These are phyloP conservation scores for Neoboletus subvelutipes DNA, from an alignment of 768 basidiomycete species.

Conservation along the genomic window DNA sequence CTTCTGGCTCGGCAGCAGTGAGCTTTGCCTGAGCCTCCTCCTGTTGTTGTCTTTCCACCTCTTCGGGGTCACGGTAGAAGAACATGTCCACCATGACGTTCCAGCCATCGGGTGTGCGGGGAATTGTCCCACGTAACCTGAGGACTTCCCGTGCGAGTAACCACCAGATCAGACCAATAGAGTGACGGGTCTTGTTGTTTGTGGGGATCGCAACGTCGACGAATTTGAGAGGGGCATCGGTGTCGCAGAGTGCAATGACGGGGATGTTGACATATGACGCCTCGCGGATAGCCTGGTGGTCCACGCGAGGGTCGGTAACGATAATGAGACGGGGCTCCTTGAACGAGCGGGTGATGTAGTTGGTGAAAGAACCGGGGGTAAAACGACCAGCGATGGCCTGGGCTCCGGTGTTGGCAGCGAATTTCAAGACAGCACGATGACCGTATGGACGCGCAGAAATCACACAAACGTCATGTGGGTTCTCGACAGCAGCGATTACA, in stretches of 20 bases:
- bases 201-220: conserved; percentile 98
- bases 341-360: conserved; percentile 99
- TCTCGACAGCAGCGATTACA: conserved; percentile 95
- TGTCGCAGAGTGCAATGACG: conserved; percentile 98
- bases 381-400: conserved; percentile 99
- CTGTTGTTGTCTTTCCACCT: conserved; percentile 96
- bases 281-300: conserved; percentile 99
- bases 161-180: conserved; percentile 98
- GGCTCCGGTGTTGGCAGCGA: conserved; percentile 95
- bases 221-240: conserved; percentile 95
- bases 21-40: conserved; percentile 88
- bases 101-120: conserved; percentile 91
- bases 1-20: conserved; percentile 55
- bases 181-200: conserved; percentile 98
- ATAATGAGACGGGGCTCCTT: conserved; percentile 99
- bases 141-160: conserved; percentile 96
- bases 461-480: conserved; percentile 97
- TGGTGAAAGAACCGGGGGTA: conserved; percentile 98
- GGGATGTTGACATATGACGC: conserved; percentile 99
- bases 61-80: conserved; percentile 99
- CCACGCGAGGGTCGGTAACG: conserved; percentile 98
- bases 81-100: conserved; percentile 99
- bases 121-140: conserved; percentile 90
- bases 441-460: conserved; percentile 99
- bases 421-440: conserved; percentile 99